Evolutionary conservation across 1,284 basidiomycete genomes (phyloP), one percentile per base, ranked within the genome.

Genomic region (Ceratobasidium theobromae): DNA sequence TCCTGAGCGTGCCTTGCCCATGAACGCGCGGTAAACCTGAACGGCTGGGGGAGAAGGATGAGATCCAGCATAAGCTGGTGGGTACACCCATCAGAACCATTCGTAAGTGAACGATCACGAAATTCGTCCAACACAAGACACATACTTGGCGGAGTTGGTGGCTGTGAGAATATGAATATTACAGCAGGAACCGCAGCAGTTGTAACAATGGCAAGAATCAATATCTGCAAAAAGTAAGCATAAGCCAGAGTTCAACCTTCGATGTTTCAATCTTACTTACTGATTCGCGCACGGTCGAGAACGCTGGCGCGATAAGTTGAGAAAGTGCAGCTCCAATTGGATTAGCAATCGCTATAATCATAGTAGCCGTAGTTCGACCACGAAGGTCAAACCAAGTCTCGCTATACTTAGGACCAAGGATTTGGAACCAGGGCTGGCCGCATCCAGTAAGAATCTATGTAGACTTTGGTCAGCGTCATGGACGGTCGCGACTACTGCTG

Each of bases 351-450:
- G 88, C 82, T 62, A 91, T 78, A 30, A 88, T 72, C 88, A 90
- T 91, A 1, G 90, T 92, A 14, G 87, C 88, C 0, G 89, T 91
- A 4, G 86, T 91, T 49, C 89, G 80, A 18, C 86, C 83, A 66
- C 81, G 79, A 46, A 90, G 75, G 69, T 88, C 83, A 71, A 92
- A 92, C 90, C 90, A 92, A 30, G 79, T 79, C 72, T 92, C 87
- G 0, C 89, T 91, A 74, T 87, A 92, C 65, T 83, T 86, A 1
- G 83, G 82, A 0, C 80, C 81, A 3, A 91, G 76, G 21, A 91
- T 81, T 75, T 89, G 88, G 72, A 84, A 90, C 25, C 86, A 78
- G 1, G 88, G 84, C 72, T 89, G 86, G 0, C 82, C 77, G 58
- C 85, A 74, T 2, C 80, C 78, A 4, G 79, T 76, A 58, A 88